Evolutionary conservation across 2,329 filamentous ascomycete species (phyloP).

Genomic region (Trichoderma atrobrunneum): DNA sequence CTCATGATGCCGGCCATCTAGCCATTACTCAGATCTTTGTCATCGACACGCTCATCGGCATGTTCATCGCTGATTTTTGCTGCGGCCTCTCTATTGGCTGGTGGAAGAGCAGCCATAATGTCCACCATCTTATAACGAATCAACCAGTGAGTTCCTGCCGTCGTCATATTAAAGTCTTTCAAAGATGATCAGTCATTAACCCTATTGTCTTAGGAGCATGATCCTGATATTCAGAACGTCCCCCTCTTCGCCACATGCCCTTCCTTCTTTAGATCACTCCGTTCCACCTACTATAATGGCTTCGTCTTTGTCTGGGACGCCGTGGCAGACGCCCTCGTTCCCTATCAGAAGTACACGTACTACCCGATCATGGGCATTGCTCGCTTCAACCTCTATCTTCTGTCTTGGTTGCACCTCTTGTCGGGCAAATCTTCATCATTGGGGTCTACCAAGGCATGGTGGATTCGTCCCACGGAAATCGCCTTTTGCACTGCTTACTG

Average conservation of each 20-base stretch:
- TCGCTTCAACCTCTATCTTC: conserved; percentile 80
- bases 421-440: conserved; percentile 59
- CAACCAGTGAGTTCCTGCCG: conserved; percentile 54
- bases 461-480: conserved; percentile 44
- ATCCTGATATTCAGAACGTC: conserved; percentile 90
- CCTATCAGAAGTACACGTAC: conserved; percentile 78
- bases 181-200: background rate
- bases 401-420: conserved; percentile 69
- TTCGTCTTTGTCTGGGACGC: conserved; percentile 71
- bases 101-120: conserved; percentile 97
- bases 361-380: conserved; percentile 78
- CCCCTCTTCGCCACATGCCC: conserved; percentile 79
- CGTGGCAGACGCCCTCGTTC: conserved; percentile 66
- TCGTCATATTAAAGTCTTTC: background rate
- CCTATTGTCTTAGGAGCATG: conserved; percentile 58
- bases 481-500: conserved; percentile 67
- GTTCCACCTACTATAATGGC: conserved; percentile 83
- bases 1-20: conserved; percentile 95
- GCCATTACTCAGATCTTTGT: conserved; percentile 92
- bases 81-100: conserved; percentile 89
- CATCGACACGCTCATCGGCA: conserved; percentile 79
- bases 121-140: conserved; percentile 96
- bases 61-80: conserved; percentile 83
- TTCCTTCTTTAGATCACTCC: conserved; percentile 71
- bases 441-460: conserved; percentile 69